phyloP scores from a whole-genome alignment of 306 rosid species.

The Lathyrus tuberosus region DNA sequence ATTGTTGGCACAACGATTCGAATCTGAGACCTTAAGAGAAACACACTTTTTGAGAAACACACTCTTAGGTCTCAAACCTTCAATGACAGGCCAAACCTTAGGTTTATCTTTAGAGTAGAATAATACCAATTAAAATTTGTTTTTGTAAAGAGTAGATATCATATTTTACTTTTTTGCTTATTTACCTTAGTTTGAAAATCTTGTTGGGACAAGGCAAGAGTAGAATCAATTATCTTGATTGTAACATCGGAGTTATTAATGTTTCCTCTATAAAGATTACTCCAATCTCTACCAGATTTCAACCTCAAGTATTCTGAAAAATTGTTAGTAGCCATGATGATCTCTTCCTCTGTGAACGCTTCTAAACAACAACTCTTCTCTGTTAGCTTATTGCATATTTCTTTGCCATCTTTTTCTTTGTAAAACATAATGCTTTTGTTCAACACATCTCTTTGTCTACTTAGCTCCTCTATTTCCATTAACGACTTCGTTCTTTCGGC shows the following conservation, averaged over 20 bases:
- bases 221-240: slow-evolving; percentile 52
- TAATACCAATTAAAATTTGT: no score
- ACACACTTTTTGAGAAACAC: no score
- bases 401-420: slow-evolving; percentile 62
- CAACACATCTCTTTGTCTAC: slow-evolving; percentile 64
- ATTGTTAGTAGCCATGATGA: slow-evolving; percentile 60
- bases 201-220: slow-evolving; percentile 31
- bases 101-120: no score
- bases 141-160: no score
- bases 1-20: no score
- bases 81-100: no score
- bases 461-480: slow-evolving; percentile 54
- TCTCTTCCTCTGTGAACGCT: slow-evolving; percentile 62
- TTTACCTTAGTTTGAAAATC: slow-evolving; percentile 66
- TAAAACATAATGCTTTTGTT: slow-evolving; percentile 65
- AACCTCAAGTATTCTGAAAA: slow-evolving; percentile 60
- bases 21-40: no score
- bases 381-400: slow-evolving; percentile 45
- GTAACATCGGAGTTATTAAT: slow-evolving; percentile 61
- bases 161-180: no score
- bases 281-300: slow-evolving; percentile 50
- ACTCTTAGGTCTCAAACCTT: no score
- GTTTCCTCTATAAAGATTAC: slow-evolving; percentile 55
- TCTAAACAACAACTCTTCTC: slow-evolving; percentile 45
- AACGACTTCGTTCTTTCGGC: slow-evolving; percentile 47